A percentile compares a stretch with the other conserved stretches of the same genome.
These are phyloP conservation scores for Candida pseudoviswanathii DNA, from an alignment of 1,139 yeast genomes.

Conservation along the genomic window DNA sequence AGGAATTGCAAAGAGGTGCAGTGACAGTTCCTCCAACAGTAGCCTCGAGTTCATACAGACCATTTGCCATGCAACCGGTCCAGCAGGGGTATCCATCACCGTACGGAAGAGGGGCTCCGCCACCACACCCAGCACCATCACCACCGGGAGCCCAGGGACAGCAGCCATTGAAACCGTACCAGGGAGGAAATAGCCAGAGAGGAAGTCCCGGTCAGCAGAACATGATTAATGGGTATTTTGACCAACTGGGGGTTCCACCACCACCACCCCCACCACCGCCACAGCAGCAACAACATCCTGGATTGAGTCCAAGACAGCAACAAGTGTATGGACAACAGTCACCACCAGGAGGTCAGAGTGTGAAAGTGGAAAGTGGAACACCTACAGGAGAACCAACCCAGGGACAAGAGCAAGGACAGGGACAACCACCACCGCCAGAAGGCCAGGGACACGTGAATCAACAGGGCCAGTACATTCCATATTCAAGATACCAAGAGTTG, in stretches of 20 bases:
- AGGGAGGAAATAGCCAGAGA: background rate
- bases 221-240: background rate
- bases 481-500: constrained; percentile 37
- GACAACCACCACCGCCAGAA: background rate
- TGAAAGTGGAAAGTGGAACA: background rate
- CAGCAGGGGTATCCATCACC: background rate
- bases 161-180: constrained; percentile 4
- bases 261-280: constrained; percentile 1
- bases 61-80: background rate
- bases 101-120: background rate
- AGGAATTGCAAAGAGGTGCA: background rate
- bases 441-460: constrained; percentile 7
- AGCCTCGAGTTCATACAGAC: background rate
- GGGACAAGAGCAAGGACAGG: background rate
- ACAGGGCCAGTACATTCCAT: constrained; percentile 22
- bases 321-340: background rate
- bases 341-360: background rate
- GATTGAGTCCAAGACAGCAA: background rate
- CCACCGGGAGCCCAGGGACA: background rate
- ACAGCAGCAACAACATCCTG: background rate
- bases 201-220: background rate
- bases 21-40: background rate
- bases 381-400: background rate
- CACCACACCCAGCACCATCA: background rate
- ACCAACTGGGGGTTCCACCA: background rate